Conservation (phyloP, 148 eudicot genomes). For the Silene conica region DNA sequence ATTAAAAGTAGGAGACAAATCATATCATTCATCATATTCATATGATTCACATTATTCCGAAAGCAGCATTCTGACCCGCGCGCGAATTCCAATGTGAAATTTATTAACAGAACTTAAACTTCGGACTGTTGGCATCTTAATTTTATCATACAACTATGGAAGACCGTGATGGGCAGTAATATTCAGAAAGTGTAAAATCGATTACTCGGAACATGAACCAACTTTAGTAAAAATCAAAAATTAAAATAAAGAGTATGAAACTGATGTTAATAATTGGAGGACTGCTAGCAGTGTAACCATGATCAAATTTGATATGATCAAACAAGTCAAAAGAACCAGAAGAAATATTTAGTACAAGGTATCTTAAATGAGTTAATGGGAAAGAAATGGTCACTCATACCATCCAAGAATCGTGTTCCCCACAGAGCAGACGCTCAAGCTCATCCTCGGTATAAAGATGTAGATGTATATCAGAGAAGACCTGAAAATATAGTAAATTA, state of each 20-base stretch:
- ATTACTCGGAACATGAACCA: not conserved
- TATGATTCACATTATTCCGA: too few species aligned
- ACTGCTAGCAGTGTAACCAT: slow-evolving; percentile 90
- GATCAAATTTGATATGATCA: slow-evolving; percentile 91
- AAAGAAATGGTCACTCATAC: slow-evolving; percentile 40
- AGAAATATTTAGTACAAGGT: not conserved
- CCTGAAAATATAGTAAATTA: slow-evolving; percentile 39
- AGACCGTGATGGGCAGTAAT: not conserved
- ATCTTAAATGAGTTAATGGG: slow-evolving; percentile 7
- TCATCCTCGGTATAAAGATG: slow-evolving; percentile 78
- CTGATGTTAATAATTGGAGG: slow-evolving; percentile 69
- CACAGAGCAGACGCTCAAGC: slow-evolving; percentile 77
- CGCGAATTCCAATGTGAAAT: too few species aligned
- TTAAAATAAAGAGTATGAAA: slow-evolving; percentile 3
- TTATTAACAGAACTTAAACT: not conserved
- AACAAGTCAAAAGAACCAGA: slow-evolving; percentile 43
- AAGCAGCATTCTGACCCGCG: too few species aligned
- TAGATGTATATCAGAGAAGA: slow-evolving; percentile 66
- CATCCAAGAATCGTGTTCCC: slow-evolving; percentile 76
- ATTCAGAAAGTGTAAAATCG: not conserved
- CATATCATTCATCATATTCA: too few species aligned
- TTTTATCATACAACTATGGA: not conserved
- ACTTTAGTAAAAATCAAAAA: not conserved
- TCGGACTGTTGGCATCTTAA: not conserved
- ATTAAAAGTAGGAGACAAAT: not conserved